Conservation (phyloP, 2,329 filamentous ascomycete genomes). For the Didymella lethalis region DNA sequence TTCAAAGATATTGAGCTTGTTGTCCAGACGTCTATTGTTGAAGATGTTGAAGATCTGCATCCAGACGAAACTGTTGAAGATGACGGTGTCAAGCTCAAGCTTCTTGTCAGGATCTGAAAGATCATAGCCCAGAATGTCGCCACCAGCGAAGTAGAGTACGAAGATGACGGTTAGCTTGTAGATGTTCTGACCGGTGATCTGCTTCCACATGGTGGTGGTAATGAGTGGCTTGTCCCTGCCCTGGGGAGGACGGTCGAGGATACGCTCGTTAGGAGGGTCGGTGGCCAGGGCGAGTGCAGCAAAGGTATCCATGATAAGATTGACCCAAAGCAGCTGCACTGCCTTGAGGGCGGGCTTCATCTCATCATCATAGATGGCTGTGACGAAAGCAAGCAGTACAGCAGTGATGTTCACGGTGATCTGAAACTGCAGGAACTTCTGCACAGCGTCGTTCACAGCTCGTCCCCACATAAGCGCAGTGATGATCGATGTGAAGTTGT, state of each 20-base stretch:
- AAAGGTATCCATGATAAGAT: slow-evolving; percentile 93
- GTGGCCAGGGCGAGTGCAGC: slow-evolving; percentile 95
- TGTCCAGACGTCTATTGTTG: slow-evolving; percentile 70
- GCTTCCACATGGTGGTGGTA: slow-evolving; percentile 66
- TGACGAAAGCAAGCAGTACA: slow-evolving; percentile 96
- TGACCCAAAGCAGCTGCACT: slow-evolving; percentile 97
- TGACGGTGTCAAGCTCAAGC: slow-evolving; percentile 65
- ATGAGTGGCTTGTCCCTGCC: slow-evolving; percentile 91
- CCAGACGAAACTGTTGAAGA: slow-evolving; percentile 77
- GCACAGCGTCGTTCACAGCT: slow-evolving; percentile 97
- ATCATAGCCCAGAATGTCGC: slow-evolving; percentile 63
- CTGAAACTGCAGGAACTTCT: slow-evolving; percentile 95
- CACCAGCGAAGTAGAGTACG: slow-evolving; percentile 68
- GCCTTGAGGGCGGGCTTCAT: slow-evolving; percentile 96
- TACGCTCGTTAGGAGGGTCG: slow-evolving; percentile 93
- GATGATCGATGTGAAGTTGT: slow-evolving; percentile 98
- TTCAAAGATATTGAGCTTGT: slow-evolving; percentile 68
- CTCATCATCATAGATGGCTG: slow-evolving; percentile 78
- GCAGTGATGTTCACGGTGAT: slow-evolving; percentile 99
- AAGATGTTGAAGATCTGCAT: slow-evolving; percentile 77
- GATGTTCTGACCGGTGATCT: slow-evolving; percentile 69
- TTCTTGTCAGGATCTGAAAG: slow-evolving; percentile 42
- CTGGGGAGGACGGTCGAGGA: slow-evolving; percentile 87
- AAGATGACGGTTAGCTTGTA: slow-evolving; percentile 68
- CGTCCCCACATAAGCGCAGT: slow-evolving; percentile 93